These are phyloP conservation scores for Aleurites moluccanus DNA, from an alignment of 441 rosid genomes.

Conservation along the genomic window DNA sequence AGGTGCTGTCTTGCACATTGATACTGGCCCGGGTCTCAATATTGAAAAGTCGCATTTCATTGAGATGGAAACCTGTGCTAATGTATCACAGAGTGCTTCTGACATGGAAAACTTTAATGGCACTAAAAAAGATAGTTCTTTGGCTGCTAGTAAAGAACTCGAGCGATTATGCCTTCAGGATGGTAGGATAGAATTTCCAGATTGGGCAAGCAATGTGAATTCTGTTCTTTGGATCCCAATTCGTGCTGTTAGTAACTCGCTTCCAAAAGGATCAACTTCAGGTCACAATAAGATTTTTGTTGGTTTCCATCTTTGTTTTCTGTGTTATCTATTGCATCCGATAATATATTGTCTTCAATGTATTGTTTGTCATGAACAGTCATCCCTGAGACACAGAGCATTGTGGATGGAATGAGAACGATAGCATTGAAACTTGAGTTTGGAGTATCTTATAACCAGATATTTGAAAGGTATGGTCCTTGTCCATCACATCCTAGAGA, in stretches of 20 bases:
- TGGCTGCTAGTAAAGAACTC: constrained; percentile 43
- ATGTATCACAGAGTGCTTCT: constrained; percentile 32
- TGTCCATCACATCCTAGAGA: constrained; percentile 11
- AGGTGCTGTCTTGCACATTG: constrained; percentile 85
- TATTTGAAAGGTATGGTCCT: constrained; percentile 70
- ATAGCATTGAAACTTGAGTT: constrained; percentile 95
- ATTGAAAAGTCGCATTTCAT: constrained; percentile 71
- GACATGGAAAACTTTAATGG: constrained; percentile 30
- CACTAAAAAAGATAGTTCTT: constrained; percentile 30
- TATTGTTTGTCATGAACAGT: constrained; percentile 40
- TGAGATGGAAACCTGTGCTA: constrained; percentile 76
- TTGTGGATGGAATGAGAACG: constrained; percentile 97
- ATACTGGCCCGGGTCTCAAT: constrained; percentile 93
- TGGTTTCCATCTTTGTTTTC: constrained; percentile 25
- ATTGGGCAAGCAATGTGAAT: constrained; percentile 78
- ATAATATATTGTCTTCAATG: constrained; percentile 20
- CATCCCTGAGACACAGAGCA: constrained; percentile 65
- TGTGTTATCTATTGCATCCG: constrained; percentile 21
- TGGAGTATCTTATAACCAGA: constrained; percentile 89
- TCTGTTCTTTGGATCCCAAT: constrained; percentile 93
- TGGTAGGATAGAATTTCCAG: constrained; percentile 79
- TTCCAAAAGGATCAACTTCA: constrained; percentile 91
- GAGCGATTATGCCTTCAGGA: constrained; percentile 59
- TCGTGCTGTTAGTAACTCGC: constrained; percentile 68
- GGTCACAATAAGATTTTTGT: constrained; percentile 45